Evolutionary conservation across 768 basidiomycete genomes (phyloP), one percentile per base, ranked within the genome.

Genomic region (Leccinellum luteum): DNA sequence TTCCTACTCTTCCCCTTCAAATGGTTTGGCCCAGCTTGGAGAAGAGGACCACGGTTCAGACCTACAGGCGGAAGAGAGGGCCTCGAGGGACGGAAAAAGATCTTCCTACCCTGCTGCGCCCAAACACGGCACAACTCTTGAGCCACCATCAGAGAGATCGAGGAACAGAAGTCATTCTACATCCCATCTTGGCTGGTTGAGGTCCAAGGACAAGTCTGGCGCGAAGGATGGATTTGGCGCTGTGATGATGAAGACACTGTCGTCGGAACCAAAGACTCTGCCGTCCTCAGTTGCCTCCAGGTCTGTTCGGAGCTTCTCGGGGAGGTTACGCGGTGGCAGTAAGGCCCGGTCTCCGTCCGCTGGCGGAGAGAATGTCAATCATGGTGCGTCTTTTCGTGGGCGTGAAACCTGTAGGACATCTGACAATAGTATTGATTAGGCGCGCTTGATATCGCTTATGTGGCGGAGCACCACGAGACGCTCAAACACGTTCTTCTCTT

Each of bases 391-490:
- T 21, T 56, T 25, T 45, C 25, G 5, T 23, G 7, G 7, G 17
- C 4, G 2, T 17, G 25, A 21, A 4, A 23, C 10, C 21, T 9
- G 21, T 65, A 13, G 1, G 38, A 32, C 30, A 50, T n/a, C 55
- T 66, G 13, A 55, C 2, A 25, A 44, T 5, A 17, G 12, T 51
- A 23, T 30, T 25, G 48, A 21, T 15, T 31, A 70, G 69, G 69
- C 41, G 71, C 71, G 0, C 66, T 81, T 8, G 71, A 76, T 49
- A 70, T 86, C 9, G 70, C 76, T 15, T 86, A 81, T 60, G 74
- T 87, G 27, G 83, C 84, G 1, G 95, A 97, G 72, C 83, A 92
- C 66, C 93, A 95, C 67, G 91, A 94, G 68, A 91, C 85, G 56
- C 81, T 98, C 4, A 85, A 86, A 23, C 87, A 88, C 50, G 80